A percentile compares a stretch with the other conserved stretches of the same genome.
Conservation (phyloP, 345 rosid genomes). For the Camelina hispida region DNA sequence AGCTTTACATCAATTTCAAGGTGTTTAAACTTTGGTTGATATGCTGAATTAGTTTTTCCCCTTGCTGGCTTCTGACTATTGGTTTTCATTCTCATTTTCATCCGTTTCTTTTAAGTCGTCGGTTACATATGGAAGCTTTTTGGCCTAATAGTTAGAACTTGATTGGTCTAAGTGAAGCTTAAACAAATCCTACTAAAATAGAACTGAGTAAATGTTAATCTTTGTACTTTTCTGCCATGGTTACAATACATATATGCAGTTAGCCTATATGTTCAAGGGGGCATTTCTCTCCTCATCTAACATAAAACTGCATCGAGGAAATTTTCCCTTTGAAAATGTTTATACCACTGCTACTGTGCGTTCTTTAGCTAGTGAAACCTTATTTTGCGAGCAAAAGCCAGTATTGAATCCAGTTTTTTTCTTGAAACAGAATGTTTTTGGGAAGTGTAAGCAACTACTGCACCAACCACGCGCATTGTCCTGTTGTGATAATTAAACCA, state of each 20-base stretch:
- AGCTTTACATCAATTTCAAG: background rate
- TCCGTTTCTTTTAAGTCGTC: background rate
- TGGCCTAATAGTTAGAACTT: slow-evolving; percentile 24
- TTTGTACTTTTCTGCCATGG: slow-evolving; percentile 6
- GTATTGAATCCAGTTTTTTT: slow-evolving; percentile 27
- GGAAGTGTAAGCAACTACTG: slow-evolving; percentile 98
- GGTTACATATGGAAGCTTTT: slow-evolving; percentile 12
- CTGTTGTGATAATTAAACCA: slow-evolving; percentile 73
- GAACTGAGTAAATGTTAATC: background rate
- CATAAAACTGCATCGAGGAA: background rate
- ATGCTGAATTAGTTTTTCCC: background rate
- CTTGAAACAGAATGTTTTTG: slow-evolving; percentile 74
- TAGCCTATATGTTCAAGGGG: background rate
- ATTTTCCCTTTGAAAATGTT: background rate
- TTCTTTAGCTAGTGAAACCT: background rate
- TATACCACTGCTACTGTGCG: slow-evolving; percentile 5
- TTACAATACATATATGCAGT: slow-evolving; percentile 3
- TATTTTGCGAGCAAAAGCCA: slow-evolving; percentile 3
- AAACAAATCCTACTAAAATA: background rate
- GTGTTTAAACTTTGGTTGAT: background rate
- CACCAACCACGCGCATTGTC: slow-evolving; percentile 77
- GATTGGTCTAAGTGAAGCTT: slow-evolving; percentile 15
- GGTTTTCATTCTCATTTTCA: slow-evolving; percentile 1
- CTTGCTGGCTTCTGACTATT: slow-evolving; percentile 17
- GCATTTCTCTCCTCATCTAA: slow-evolving; percentile 11